A percentile compares a stretch with the other conserved stretches of the same genome.
These are phyloP conservation scores for Rosa chinensis DNA, from an alignment of 306 rosid genomes.

Conservation along the genomic window DNA sequence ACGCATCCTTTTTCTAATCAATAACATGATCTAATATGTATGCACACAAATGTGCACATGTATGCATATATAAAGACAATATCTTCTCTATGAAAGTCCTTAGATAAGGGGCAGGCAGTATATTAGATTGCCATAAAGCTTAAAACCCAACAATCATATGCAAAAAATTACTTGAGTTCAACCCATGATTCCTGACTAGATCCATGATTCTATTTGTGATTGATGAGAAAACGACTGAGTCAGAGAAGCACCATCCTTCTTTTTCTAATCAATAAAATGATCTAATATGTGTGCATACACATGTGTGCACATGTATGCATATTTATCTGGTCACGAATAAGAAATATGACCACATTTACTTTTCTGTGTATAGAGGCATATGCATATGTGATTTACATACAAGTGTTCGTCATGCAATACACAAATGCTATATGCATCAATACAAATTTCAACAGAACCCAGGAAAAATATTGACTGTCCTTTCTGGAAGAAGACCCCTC, in stretches of 20 bases:
- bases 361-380: neutral
- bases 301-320: no score
- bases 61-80: neutral
- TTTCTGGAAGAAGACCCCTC: neutral
- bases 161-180: no score
- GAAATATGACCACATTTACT: neutral
- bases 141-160: no score
- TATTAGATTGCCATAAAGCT: no score
- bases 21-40: neutral
- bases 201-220: no score
- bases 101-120: neutral
- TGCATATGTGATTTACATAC: neutral
- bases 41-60: neutral
- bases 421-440: neutral
- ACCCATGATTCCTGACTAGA: no score
- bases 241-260: no score
- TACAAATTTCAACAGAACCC: neutral
- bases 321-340: neutral
- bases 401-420: neutral
- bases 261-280: no score
- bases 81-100: neutral
- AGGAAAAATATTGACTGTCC: neutral
- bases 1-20: no score
- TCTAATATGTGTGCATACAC: no score
- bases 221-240: no score